Conservation (phyloP, 768 basidiomycete genomes). For the Thelephora ganbajun region DNA sequence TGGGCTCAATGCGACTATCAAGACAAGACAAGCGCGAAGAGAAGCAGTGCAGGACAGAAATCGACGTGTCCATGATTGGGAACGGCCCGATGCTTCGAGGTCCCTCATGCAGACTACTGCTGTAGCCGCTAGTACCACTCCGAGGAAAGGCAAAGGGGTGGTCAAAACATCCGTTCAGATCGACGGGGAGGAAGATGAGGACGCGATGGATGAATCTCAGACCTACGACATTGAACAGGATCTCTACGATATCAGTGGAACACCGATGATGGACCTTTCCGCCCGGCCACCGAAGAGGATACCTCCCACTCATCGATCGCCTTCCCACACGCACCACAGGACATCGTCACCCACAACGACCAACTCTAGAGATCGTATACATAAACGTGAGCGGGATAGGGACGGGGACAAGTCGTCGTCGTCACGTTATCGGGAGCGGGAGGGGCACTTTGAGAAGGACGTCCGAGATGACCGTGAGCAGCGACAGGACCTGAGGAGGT, state of each 20-base stretch:
- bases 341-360: background rate
- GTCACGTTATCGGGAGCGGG: background rate
- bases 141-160: background rate
- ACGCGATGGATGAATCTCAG: background rate
- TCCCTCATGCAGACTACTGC: background rate
- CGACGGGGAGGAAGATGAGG: background rate
- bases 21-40: too few relatives aligned
- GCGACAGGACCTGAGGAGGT: too few relatives aligned
- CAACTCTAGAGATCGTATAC: background rate
- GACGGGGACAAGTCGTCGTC: background rate
- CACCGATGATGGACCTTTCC: background rate
- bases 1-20: too few relatives aligned
- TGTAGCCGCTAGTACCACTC: background rate
- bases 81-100: background rate
- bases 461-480: too few relatives aligned
- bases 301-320: background rate
- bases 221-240: background rate
- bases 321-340: background rate
- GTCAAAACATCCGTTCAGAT: background rate
- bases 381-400: background rate
- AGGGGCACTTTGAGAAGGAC: too few relatives aligned
- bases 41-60: too few relatives aligned
- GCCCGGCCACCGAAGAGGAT: background rate
- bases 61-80: too few relatives aligned
- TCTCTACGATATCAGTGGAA: background rate